Conservation (phyloP, 2,329 filamentous ascomycete genomes). For the Talaromyces verruculosus region DNA sequence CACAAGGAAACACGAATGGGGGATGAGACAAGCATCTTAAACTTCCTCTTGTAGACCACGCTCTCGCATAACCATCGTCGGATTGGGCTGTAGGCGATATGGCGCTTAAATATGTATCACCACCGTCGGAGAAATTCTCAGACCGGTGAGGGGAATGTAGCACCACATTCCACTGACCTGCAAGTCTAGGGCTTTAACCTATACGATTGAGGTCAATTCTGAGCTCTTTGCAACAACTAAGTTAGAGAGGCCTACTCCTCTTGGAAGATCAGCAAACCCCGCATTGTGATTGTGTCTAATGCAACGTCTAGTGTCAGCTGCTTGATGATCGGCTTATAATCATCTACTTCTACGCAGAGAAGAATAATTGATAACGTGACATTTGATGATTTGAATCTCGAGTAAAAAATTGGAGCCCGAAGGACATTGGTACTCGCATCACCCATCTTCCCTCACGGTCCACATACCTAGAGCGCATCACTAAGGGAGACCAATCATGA, state of each 20-base stretch:
- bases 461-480: background rate
- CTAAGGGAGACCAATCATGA: background rate
- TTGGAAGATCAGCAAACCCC: background rate
- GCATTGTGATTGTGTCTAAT: background rate
- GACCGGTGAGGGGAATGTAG: slow-evolving; percentile 8
- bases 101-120: background rate
- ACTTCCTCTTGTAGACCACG: background rate
- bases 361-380: background rate
- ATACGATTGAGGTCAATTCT: background rate
- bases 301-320: background rate
- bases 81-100: background rate
- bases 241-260: background rate
- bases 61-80: background rate
- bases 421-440: background rate
- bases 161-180: slow-evolving; percentile 2
- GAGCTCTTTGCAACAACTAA: background rate
- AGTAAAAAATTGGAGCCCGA: background rate
- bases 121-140: background rate
- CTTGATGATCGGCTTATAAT: background rate
- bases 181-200: background rate
- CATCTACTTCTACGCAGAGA: background rate
- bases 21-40: background rate
- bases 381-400: background rate
- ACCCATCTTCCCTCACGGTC: background rate
- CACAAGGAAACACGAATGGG: background rate